phyloP scores from a whole-genome alignment of 345 rosid species.

The Gossypium arboreum region DNA sequence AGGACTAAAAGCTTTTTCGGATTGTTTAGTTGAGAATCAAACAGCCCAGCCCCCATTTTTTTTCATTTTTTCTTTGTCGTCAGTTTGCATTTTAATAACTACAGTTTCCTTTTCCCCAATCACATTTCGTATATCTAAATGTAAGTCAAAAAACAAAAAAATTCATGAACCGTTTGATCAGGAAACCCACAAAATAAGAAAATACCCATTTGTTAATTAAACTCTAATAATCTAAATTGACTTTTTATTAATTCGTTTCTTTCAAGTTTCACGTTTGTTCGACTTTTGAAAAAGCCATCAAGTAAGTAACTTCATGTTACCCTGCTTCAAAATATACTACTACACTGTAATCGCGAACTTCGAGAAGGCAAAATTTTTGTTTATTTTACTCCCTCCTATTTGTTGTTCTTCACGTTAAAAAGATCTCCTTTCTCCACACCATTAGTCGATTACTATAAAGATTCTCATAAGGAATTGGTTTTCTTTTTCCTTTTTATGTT shows the following conservation, averaged over 20 bases:
- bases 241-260: constrained; percentile 4
- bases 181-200: not conserved
- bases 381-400: not conserved
- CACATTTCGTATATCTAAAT: constrained; percentile 26
- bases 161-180: constrained; percentile 15
- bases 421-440: not conserved
- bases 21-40: constrained; percentile 26
- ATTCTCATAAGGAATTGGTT: constrained; percentile 3
- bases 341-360: not conserved
- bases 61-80: constrained; percentile 13
- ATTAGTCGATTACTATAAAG: not conserved
- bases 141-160: constrained; percentile 24
- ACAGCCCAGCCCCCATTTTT: not conserved
- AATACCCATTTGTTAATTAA: constrained; percentile 1
- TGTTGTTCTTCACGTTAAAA: constrained; percentile 17
- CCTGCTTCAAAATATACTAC: constrained; percentile 15
- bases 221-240: not conserved
- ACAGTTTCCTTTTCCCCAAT: constrained; percentile 27
- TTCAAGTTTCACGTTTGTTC: constrained; percentile 14
- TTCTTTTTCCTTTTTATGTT: not conserved
- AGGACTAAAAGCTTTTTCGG: constrained; percentile 13
- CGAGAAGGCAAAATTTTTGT: not conserved
- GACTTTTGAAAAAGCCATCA: constrained; percentile 21
- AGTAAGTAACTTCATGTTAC: constrained; percentile 15
- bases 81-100: constrained; percentile 29